phyloP scores from a whole-genome alignment of 345 rosid species.

The Camelina sativa region DNA sequence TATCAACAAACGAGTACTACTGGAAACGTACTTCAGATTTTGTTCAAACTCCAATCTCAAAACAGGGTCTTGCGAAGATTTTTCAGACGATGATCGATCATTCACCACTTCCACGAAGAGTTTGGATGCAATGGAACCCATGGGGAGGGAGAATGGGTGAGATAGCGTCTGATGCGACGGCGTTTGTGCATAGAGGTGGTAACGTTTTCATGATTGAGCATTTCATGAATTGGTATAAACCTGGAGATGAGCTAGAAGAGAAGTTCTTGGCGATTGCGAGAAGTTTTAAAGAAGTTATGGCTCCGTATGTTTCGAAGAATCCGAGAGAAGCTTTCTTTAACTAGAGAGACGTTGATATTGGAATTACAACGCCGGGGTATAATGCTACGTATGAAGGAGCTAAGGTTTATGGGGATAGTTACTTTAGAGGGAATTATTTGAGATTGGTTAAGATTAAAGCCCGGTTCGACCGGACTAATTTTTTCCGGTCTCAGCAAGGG shows the following conservation, averaged over 20 bases:
- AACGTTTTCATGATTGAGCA: conserved; percentile 63
- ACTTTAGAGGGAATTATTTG: conserved; percentile 57
- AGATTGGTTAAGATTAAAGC: conserved; percentile 59
- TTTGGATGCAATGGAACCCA: conserved; percentile 52
- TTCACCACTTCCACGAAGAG: conserved; percentile 37
- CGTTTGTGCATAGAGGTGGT: conserved; percentile 66
- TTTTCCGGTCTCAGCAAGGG: conserved; percentile 63
- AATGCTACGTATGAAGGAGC: conserved; percentile 51
- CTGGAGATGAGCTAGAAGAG: conserved; percentile 45
- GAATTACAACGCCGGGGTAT: conserved; percentile 39
- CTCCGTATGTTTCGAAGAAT: conserved; percentile 63
- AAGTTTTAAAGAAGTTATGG: conserved; percentile 49
- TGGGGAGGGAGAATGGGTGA: conserved; percentile 75
- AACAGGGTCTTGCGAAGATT: conserved; percentile 40
- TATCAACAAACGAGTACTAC: conserved; percentile 35
- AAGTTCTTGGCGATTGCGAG: conserved; percentile 42
- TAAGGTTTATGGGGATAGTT: conserved; percentile 57
- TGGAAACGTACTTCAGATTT: conserved; percentile 75
- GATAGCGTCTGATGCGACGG: conserved; percentile 49
- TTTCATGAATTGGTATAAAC: conserved; percentile 51
- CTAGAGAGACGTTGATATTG: conserved; percentile 68
- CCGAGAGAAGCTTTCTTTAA: conserved; percentile 58
- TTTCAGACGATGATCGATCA: conserved; percentile 53
- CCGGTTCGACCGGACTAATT: conserved; percentile 56
- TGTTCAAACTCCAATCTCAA: conserved; percentile 54